A percentile compares a stretch with the other conserved stretches of the same genome.
Conservation (phyloP, 495 filamentous ascomycete genomes). For the Podospora pseudocomata region DNA sequence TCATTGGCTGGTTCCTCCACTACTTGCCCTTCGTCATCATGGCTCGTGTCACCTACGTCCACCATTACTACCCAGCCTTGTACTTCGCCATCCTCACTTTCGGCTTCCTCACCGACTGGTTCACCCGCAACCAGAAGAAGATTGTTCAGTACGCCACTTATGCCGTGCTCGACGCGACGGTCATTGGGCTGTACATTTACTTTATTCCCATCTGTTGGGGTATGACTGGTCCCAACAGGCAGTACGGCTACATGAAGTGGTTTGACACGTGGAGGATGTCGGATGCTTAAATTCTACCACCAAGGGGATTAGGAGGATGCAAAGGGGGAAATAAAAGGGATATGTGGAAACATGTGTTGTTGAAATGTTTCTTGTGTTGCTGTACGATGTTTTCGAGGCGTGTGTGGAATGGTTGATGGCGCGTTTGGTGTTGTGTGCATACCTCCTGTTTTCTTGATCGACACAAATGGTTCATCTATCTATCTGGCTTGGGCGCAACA, state of each 20-base stretch:
- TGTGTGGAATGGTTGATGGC: too few relatives aligned
- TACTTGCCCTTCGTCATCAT: conserved; percentile 95
- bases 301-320: background rate
- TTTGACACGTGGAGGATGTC: conserved; percentile 65
- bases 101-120: conserved; percentile 87
- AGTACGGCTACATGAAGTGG: conserved; percentile 95
- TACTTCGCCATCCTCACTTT: conserved; percentile 92
- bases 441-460: too few relatives aligned
- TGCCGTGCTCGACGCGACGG: conserved; percentile 62
- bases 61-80: conserved; percentile 98
- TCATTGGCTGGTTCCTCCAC: conserved; percentile 92
- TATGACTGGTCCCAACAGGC: conserved; percentile 77
- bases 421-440: too few relatives aligned
- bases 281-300: conserved; percentile 40
- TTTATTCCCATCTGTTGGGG: conserved; percentile 97
- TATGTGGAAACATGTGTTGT: background rate
- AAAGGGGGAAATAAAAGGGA: background rate
- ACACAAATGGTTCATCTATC: too few relatives aligned
- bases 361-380: background rate
- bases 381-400: background rate
- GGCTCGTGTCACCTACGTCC: conserved; percentile 97
- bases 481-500: background rate
- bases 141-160: conserved; percentile 62
- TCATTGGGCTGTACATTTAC: conserved; percentile 76
- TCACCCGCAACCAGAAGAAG: conserved; percentile 59